Evolutionary conservation across 75 land plant species (phyloP).

Genomic region (Picea sitchensis): DNA sequence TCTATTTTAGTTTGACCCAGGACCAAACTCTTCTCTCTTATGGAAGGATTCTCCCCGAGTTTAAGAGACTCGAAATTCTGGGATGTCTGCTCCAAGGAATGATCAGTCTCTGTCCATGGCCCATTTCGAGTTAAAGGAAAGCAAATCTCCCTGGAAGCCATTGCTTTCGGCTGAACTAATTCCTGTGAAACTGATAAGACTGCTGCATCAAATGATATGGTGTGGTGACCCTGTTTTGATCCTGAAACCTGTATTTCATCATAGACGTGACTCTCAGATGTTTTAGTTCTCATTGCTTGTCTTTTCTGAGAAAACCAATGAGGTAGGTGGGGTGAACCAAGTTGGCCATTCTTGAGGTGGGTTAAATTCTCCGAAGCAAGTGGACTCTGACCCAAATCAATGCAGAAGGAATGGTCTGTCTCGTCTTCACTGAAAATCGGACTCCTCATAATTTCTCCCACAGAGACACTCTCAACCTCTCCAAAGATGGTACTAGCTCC

Average conservation of each 20-base stretch:
- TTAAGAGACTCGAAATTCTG: background rate
- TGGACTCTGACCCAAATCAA: slow-evolving; percentile 79
- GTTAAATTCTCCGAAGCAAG: slow-evolving; percentile 40
- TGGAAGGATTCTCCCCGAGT: too few species aligned
- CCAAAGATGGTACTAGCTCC: slow-evolving; percentile 71
- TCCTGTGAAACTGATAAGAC: slow-evolving; percentile 52
- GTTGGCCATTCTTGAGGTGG: slow-evolving; percentile 25
- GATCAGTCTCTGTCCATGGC: background rate
- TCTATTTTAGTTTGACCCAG: background rate
- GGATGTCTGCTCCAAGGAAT: slow-evolving; percentile 2
- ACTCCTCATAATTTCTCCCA: slow-evolving; percentile 72
- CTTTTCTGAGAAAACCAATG: slow-evolving; percentile 50
- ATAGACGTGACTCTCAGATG: slow-evolving; percentile 27
- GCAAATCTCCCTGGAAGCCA: background rate
- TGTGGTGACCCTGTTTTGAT: slow-evolving; percentile 12
- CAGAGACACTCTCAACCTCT: slow-evolving; percentile 60
- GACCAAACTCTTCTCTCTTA: too few species aligned
- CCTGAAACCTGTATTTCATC: slow-evolving; percentile 16
- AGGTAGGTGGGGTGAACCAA: slow-evolving; percentile 46
- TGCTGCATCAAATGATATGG: slow-evolving; percentile 71
- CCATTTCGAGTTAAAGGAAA: slow-evolving; percentile 24
- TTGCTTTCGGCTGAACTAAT: slow-evolving; percentile 24
- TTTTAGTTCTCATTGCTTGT: slow-evolving; percentile 13
- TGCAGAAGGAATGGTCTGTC: slow-evolving; percentile 64
- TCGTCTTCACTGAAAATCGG: slow-evolving; percentile 76